These are phyloP conservation scores for Xanthoceras sorbifolium DNA, from an alignment of 345 rosid genomes.

Conservation along the genomic window DNA sequence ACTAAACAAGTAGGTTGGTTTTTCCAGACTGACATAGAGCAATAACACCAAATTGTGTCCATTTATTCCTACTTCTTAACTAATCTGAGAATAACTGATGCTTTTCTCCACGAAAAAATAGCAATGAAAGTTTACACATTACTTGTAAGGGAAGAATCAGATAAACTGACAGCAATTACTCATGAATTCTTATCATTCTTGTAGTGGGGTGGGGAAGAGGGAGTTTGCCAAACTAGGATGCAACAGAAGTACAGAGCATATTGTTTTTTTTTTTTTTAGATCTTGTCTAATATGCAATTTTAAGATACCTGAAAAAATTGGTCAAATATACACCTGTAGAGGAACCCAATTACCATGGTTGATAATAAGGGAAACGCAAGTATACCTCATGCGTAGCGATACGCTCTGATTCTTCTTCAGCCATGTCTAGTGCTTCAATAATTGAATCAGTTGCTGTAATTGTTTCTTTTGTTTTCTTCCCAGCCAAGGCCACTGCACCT, in stretches of 20 bases:
- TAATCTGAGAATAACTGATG: slow-evolving; percentile 3
- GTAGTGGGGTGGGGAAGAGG: neutral
- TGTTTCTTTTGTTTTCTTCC: slow-evolving; percentile 77
- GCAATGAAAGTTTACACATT: neutral
- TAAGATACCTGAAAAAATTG: neutral
- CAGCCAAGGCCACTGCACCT: slow-evolving; percentile 89
- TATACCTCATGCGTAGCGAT: slow-evolving; percentile 71
- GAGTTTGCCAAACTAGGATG: neutral
- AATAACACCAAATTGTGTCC: neutral
- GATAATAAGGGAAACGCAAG: neutral
- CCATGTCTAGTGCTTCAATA: slow-evolving; percentile 75
- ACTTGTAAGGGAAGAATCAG: neutral
- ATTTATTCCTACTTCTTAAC: neutral
- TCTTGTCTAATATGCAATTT: neutral
- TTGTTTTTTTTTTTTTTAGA: neutral
- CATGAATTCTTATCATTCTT: neutral
- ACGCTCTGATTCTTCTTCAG: slow-evolving; percentile 68
- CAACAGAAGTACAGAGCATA: neutral
- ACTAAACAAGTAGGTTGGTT: neutral
- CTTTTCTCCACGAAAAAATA: neutral
- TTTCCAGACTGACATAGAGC: slow-evolving; percentile 1
- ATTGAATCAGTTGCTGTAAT: slow-evolving; percentile 80
- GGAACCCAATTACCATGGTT: neutral
- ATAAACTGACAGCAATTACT: neutral
- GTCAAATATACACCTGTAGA: neutral